Conservation (phyloP, 1,139 yeast genomes). For the Yamadazyma membranifaciens region DNA sequence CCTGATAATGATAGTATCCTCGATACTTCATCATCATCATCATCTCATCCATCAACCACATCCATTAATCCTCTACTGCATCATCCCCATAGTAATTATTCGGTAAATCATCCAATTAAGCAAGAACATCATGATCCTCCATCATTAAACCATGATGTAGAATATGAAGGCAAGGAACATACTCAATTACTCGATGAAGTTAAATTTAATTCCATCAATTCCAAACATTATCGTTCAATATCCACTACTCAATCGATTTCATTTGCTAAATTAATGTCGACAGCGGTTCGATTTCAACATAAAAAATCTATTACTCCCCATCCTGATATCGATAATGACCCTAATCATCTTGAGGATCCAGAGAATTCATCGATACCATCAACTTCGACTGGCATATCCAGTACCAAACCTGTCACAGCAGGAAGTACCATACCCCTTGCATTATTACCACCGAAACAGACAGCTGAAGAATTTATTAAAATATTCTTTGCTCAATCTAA, state of each 20-base stretch:
- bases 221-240: slow-evolving; percentile 5
- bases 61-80: too few relatives aligned
- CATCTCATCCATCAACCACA: too few relatives aligned
- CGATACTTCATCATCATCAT: too few relatives aligned
- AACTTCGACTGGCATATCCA: too few relatives aligned
- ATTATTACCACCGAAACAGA: slow-evolving; percentile 63
- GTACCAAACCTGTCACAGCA: background rate
- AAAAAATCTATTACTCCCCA: slow-evolving; percentile 20
- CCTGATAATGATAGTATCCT: slow-evolving; percentile 6
- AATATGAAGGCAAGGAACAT: slow-evolving; percentile 10
- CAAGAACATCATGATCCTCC: too few relatives aligned
- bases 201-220: slow-evolving; percentile 11
- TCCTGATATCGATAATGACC: slow-evolving; percentile 14
- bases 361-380: background rate
- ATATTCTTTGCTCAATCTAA: slow-evolving; percentile 77
- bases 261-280: slow-evolving; percentile 71
- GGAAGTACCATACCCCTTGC: slow-evolving; percentile 39
- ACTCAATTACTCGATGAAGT: slow-evolving; percentile 13
- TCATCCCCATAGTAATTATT: too few relatives aligned
- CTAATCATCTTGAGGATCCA: slow-evolving; percentile 2
- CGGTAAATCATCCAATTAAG: too few relatives aligned
- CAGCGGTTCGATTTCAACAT: slow-evolving; percentile 65
- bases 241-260: slow-evolving; percentile 36
- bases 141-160: too few relatives aligned
- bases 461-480: slow-evolving; percentile 67